Conservation (phyloP, 495 filamentous ascomycete genomes). For the Hypomontagnella monticulosa region DNA sequence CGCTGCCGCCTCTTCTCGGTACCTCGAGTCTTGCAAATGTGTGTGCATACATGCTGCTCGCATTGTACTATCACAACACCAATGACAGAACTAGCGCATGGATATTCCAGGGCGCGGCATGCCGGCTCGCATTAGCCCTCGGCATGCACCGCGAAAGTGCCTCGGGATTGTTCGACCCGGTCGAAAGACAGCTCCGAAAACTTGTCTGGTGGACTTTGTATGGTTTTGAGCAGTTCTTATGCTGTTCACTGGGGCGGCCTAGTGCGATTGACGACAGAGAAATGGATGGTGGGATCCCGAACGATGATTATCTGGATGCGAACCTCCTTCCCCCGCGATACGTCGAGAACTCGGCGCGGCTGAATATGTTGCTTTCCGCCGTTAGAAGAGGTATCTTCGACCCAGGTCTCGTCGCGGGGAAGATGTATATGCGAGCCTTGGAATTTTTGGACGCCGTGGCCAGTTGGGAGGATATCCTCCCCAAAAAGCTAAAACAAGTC, state of each 20-base stretch:
- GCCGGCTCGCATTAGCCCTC: constrained; percentile 56
- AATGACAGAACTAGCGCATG: constrained; percentile 55
- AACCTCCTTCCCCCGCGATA: constrained; percentile 41
- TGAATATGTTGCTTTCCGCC: constrained; percentile 34
- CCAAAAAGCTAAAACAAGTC: constrained; percentile 42
- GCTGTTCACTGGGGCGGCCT: constrained; percentile 57
- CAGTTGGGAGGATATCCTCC: constrained; percentile 52
- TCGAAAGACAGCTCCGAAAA: constrained; percentile 55
- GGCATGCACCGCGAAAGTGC: constrained; percentile 59
- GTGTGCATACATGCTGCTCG: constrained; percentile 57
- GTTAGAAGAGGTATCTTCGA: constrained; percentile 32
- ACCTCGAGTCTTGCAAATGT: constrained; percentile 56
- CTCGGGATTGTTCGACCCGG: constrained; percentile 46
- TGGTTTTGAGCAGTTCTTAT: constrained; percentile 56
- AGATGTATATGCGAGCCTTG: constrained; percentile 34
- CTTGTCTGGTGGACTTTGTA: constrained; percentile 62
- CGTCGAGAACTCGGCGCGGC: constrained; percentile 37
- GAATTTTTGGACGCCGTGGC: constrained; percentile 49
- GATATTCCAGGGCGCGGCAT: constrained; percentile 55
- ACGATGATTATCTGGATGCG: constrained; percentile 45
- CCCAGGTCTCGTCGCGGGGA: constrained; percentile 28
- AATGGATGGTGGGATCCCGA: constrained; percentile 50
- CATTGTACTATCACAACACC: constrained; percentile 58
- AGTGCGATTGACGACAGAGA: constrained; percentile 57
- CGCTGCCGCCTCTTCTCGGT: constrained; percentile 46